Conservation (phyloP, 2,329 filamentous ascomycete genomes). For the Fusarium devonianum region DNA sequence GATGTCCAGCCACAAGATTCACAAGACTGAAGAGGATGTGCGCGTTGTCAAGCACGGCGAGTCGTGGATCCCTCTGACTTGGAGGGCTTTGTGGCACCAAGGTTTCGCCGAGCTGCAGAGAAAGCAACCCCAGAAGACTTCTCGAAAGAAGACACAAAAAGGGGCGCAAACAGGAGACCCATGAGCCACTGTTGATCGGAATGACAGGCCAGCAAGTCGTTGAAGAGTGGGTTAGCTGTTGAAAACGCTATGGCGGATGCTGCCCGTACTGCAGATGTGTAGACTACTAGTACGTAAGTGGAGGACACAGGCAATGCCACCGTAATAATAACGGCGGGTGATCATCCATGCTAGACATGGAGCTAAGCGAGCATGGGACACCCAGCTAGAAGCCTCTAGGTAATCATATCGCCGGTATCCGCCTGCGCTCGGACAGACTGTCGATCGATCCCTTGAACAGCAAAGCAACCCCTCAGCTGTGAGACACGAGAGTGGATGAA, state of each 20-base stretch:
- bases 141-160: constrained; percentile 20
- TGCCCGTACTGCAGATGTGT: too few relatives aligned
- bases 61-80: constrained; percentile 13
- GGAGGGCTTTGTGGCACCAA: constrained; percentile 29
- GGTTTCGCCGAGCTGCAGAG: constrained; percentile 27
- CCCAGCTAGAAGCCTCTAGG: constrained; percentile 6
- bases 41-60: constrained; percentile 19
- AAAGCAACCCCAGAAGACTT: constrained; percentile 28
- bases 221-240: too few relatives aligned
- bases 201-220: constrained; percentile 4
- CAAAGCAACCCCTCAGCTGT: constrained; percentile 10
- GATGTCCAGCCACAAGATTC: constrained; percentile 7
- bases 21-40: constrained; percentile 10
- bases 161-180: constrained; percentile 10
- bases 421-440: constrained; percentile 27
- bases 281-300: too few relatives aligned
- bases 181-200: too few relatives aligned
- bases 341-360: constrained; percentile 25
- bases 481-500: background rate
- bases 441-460: constrained; percentile 11
- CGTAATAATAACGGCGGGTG: constrained; percentile 19
- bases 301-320: constrained; percentile 4
- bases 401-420: constrained; percentile 6
- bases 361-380: constrained; percentile 14
- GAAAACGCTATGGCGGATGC: too few relatives aligned